Evolutionary conservation across 257 asterid species (phyloP), one percentile per base, ranked within the genome.

Genomic region (Solanum sitiens): DNA sequence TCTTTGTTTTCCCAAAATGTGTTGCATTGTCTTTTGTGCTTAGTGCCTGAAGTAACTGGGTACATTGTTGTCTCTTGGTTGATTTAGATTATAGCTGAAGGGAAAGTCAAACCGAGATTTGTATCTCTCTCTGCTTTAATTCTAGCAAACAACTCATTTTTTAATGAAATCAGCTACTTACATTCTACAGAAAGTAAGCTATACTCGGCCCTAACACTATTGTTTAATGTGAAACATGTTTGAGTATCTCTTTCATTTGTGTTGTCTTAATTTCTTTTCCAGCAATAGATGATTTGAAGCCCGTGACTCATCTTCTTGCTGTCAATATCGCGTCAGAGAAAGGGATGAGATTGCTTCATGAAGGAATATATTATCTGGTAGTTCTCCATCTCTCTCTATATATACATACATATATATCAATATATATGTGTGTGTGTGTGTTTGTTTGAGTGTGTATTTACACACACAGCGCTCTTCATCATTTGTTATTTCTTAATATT

Each of bases 231-330:
- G 47, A 76, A 42, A 79, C 87, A 76, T 89, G 87, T 86, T 86
- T 89, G 32, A 86, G 84, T 91, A 15, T 76, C 89, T 89, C 83
- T 82, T 53, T 82, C 68, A 88, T 39, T 59, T 86, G 86, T 85
- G 87, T 87, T 86, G 61, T 83, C 61, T 76, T 8, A 89, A 87
- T 90, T 90, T 68, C 70, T 89, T 44, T 83, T 90, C 90, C 94
- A 97, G 99, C 99, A 35, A 88, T 91, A 80, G 99, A 96, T 92
- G 98, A 97, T 88, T 86, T 97, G 93, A 97, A 97, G 94, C 99
- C 99, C 0, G 98, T 97, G 91, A 95, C 99, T 90, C 99, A 97
- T 93, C 95, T 95, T 93, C 97, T 96, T 89, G 93, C 90, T 87
- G 98, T 94, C 90, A 94, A 94, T 89, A 86, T 93, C 87, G 80